These are phyloP conservation scores for Cucumis cinereus DNA, from an alignment of 306 rosid species.

Conservation along the genomic window DNA sequence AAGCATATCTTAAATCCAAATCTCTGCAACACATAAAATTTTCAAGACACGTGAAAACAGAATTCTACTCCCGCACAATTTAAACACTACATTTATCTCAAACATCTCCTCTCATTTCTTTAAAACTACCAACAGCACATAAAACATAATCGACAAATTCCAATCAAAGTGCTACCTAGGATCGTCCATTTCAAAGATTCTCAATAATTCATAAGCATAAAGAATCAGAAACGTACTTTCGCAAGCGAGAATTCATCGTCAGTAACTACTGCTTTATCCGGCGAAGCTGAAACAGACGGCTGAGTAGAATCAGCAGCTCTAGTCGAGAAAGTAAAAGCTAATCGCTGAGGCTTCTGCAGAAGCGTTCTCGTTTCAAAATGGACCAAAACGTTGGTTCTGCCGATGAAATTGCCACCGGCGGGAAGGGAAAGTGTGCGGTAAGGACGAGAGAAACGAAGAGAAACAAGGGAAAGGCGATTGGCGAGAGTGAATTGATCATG, in stretches of 20 bases:
- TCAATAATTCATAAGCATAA: neutral
- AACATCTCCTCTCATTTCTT: neutral
- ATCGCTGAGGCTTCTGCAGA: constrained; percentile 1
- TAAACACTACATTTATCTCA: neutral
- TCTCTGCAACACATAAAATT: neutral
- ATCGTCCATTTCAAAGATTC: no score
- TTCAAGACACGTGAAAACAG: no score
- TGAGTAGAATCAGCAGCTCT: constrained; percentile 64
- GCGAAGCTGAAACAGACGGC: constrained; percentile 26
- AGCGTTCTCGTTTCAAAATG: constrained; percentile 10
- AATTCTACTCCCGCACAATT: neutral
- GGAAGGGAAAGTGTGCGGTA: neutral
- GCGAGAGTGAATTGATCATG: constrained; percentile 2
- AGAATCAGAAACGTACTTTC: constrained; percentile 24
- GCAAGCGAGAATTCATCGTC: constrained; percentile 64
- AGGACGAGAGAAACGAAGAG: constrained; percentile 9
- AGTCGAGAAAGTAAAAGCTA: constrained; percentile 11
- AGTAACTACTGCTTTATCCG: constrained; percentile 25
- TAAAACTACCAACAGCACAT: neutral
- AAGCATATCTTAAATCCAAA: neutral
- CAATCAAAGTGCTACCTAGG: neutral
- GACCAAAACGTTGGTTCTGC: constrained; percentile 7
- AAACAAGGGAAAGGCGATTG: constrained; percentile 14
- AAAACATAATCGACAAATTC: neutral
- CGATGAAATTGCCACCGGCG: neutral